phyloP scores from a whole-genome alignment of 495 filamentous ascomycete species.

The Choiromyces venosus region DNA sequence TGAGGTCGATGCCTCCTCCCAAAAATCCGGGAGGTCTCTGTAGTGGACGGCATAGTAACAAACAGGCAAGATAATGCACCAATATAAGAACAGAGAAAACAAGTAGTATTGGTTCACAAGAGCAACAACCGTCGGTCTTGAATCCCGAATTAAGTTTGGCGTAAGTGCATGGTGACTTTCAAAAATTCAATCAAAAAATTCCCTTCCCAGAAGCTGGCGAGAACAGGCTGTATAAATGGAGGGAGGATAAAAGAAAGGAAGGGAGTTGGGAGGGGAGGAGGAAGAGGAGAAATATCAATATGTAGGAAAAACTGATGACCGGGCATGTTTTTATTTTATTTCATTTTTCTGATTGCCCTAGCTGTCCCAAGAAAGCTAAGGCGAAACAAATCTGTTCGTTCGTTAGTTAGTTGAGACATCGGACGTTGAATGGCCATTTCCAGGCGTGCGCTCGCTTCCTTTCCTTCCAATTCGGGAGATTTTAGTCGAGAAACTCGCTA shows the following conservation, averaged over 20 bases:
- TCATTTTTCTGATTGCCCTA: not conserved
- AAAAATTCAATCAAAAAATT: constrained; percentile 3
- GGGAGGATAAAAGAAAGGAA: not conserved
- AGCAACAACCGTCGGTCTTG: not conserved
- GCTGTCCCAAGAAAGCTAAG: not conserved
- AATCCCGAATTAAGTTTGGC: not conserved
- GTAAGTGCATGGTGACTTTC: constrained; percentile 8
- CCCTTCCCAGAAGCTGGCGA: constrained; percentile 7
- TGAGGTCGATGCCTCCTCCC: constrained; percentile 14
- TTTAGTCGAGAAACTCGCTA: constrained; percentile 30
- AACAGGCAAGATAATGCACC: not conserved
- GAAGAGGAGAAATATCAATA: not conserved
- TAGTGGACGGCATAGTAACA: constrained; percentile 24
- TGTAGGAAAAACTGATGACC: not conserved
- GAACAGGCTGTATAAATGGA: constrained; percentile 17
- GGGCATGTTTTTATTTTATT: not conserved
- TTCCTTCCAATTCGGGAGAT: constrained; percentile 31
- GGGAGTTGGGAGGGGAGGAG: not conserved
- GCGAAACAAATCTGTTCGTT: not conserved
- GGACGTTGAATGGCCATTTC: not conserved
- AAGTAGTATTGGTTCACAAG: not conserved
- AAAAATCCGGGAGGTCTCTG: constrained; percentile 14
- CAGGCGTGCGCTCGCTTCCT: constrained; percentile 18
- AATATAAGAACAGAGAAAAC: not conserved
- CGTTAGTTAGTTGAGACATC: constrained; percentile 6